Evolutionary conservation across 2,329 filamentous ascomycete species (phyloP).

Genomic region (Dothidotthia symphoricarpi): DNA sequence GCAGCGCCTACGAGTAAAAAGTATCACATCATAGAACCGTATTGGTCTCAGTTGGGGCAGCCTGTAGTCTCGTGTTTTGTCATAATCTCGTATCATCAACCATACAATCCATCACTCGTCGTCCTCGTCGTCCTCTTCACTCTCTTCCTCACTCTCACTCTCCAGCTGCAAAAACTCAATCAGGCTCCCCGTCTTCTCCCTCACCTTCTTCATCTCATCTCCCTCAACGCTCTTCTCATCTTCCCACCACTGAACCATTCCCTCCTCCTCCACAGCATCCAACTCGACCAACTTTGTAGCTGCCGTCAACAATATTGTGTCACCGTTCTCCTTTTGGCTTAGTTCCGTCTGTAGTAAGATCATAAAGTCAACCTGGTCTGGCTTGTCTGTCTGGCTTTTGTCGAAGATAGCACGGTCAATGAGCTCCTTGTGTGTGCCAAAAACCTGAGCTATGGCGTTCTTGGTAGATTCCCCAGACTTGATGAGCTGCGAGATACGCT

Average conservation of each 20-base stretch:
- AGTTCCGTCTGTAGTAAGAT: conserved; percentile 80
- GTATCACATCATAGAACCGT: no score
- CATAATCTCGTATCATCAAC: no score
- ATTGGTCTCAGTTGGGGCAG: no score
- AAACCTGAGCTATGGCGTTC: conserved; percentile 44
- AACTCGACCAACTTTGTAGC: conserved; percentile 81
- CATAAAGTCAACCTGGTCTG: conserved; percentile 82
- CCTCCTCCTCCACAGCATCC: conserved; percentile 86
- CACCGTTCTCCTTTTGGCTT: conserved; percentile 61
- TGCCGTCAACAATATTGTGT: conserved; percentile 69
- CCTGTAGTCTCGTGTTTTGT: no score
- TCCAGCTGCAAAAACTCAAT: conserved; percentile 79
- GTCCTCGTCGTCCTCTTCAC: conserved; percentile 50
- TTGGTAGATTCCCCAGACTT: conserved; percentile 44
- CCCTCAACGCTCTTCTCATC: conserved; percentile 67
- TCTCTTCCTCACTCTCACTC: conserved; percentile 64
- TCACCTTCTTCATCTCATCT: conserved; percentile 68
- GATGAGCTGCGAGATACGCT: conserved; percentile 71
- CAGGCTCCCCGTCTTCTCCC: conserved; percentile 71
- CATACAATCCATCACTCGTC: conserved; percentile 20
- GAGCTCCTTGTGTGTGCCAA: conserved; percentile 57
- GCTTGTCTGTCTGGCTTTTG: conserved; percentile 51
- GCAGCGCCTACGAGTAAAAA: no score
- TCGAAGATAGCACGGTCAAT: conserved; percentile 61
- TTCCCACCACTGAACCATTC: conserved; percentile 84